Evolutionary conservation across 192 early-diverging fungal species (phyloP), one percentile per base, ranked within the genome.

Genomic region (Backusella luteola): DNA sequence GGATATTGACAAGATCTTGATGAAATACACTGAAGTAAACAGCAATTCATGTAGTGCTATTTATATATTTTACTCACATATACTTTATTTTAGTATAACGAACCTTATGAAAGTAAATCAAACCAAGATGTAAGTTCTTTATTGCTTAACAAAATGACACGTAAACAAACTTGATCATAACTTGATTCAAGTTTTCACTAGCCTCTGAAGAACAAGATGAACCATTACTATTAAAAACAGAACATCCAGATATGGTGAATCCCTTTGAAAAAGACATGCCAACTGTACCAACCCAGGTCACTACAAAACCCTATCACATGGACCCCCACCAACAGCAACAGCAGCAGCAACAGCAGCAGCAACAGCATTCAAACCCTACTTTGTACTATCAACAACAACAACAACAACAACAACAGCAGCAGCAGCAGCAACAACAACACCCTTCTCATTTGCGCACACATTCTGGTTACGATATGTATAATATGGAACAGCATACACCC

Each of bases 1-100:
- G 11, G 96, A 99, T 74, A 99, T 99, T 86, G 97, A 99, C 85
- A 90, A 93, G 73, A 95, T 99, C 44, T 83, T 99, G 66, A 88
- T 99, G 86, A 91, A 92, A 67, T 99, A 98, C 80, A 96, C 97
- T n/a, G 94, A 94, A 82, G 87, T 85, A 81, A 74, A 3, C 1
- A 49, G 1, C 8, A n/a, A 11, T 9, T 14, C 49, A 19, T 36
- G 17, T 38, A 8, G 9, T 26, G 6, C 36, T 49, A 19, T 26
- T 23, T 42, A 35, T 59, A 21, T 5, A 15, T 63, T 1, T 21
- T n/a, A 8, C 38, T 41, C 15, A 42, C 56, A 21, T 3, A 32
- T 32, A 32, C 32, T 41, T 21, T 41, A 23, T 73, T 73, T 39
- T 66, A 83, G 78, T 84, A 84, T 71, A 80, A 76, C 32, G 82